A percentile compares a stretch with the other conserved stretches of the same genome.
Conservation (phyloP, 2,329 filamentous ascomycete genomes). For the Xylariaceae sp. region DNA sequence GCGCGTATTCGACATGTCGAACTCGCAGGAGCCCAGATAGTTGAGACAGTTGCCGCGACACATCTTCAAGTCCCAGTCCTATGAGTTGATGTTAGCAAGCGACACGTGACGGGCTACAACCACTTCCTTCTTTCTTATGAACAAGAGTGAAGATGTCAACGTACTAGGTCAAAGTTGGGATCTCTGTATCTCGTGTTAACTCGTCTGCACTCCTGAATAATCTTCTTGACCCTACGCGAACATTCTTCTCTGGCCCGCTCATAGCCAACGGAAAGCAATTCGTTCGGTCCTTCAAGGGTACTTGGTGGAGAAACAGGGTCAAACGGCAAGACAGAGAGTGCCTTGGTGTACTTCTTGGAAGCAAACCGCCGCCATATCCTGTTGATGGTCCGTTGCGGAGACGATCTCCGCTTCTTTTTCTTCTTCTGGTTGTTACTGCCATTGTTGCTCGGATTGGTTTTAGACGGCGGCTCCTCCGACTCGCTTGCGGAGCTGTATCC, state of each 20-base stretch:
- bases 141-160: slow-evolving; percentile 35
- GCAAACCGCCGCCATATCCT: slow-evolving; percentile 59
- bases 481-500: slow-evolving; percentile 48
- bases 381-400: slow-evolving; percentile 62
- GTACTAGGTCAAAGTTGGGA: slow-evolving; percentile 53
- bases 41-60: slow-evolving; percentile 53
- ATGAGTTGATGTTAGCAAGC: slow-evolving; percentile 31
- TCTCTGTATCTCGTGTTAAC: slow-evolving; percentile 78
- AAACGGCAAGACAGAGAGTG: slow-evolving; percentile 60
- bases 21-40: slow-evolving; percentile 46
- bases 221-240: slow-evolving; percentile 55
- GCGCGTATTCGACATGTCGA: slow-evolving; percentile 44
- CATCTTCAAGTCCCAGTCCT: slow-evolving; percentile 66
- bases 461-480: slow-evolving; percentile 40
- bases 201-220: slow-evolving; percentile 60
- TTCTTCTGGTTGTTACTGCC: slow-evolving; percentile 45
- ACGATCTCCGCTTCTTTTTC: slow-evolving; percentile 52
- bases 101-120: background rate
- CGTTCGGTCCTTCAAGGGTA: slow-evolving; percentile 50
- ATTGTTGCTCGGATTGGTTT: slow-evolving; percentile 29
- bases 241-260: slow-evolving; percentile 61
- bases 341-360: slow-evolving; percentile 59
- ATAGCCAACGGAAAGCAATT: slow-evolving; percentile 55
- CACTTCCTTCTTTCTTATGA: slow-evolving; percentile 4
- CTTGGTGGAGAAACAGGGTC: slow-evolving; percentile 51